These are phyloP conservation scores for Ogataea sp. DNA, from an alignment of 805 yeast genomes.

Conservation along the genomic window DNA sequence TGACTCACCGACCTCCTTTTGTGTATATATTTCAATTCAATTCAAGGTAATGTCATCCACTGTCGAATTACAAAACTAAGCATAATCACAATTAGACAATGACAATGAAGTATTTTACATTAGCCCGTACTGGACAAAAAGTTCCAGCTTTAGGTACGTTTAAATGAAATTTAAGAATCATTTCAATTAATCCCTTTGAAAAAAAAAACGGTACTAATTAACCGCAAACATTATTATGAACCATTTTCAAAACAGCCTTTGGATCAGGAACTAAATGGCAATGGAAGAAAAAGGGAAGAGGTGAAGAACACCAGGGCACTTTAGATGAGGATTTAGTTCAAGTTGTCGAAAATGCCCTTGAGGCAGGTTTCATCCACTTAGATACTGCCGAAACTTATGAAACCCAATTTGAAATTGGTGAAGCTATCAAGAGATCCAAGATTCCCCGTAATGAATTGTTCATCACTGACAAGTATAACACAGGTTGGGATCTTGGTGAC, in stretches of 20 bases:
- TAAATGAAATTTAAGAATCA: not conserved
- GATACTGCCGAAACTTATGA: slow-evolving; percentile 67
- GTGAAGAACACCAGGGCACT: slow-evolving; percentile 9
- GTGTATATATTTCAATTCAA: no score
- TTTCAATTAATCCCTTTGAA: not conserved
- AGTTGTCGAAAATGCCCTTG: slow-evolving; percentile 38
- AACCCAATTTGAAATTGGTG: slow-evolving; percentile 52
- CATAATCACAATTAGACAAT: no score
- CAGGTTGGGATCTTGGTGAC: slow-evolving; percentile 27
- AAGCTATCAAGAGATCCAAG: slow-evolving; percentile 37
- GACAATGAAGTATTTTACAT: slow-evolving; percentile 1
- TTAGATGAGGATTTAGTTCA: slow-evolving; percentile 34
- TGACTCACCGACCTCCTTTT: no score
- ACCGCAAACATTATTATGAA: no score
- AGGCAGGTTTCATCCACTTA: slow-evolving; percentile 47
- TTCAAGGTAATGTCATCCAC: no score
- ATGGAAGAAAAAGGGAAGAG: slow-evolving; percentile 23
- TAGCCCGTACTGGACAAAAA: slow-evolving; percentile 20
- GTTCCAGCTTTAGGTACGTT: slow-evolving; percentile 35
- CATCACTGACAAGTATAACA: slow-evolving; percentile 54
- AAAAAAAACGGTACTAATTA: not conserved
- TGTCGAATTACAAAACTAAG: no score
- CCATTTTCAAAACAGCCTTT: slow-evolving; percentile 23
- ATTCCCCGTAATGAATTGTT: slow-evolving; percentile 40
- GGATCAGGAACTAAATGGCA: slow-evolving; percentile 59